Percentiles rank a stretch among this genome's conserved stretches.
Conservation (phyloP, 2,329 filamentous ascomycete species). For the Fusarium sacchari region DNA sequence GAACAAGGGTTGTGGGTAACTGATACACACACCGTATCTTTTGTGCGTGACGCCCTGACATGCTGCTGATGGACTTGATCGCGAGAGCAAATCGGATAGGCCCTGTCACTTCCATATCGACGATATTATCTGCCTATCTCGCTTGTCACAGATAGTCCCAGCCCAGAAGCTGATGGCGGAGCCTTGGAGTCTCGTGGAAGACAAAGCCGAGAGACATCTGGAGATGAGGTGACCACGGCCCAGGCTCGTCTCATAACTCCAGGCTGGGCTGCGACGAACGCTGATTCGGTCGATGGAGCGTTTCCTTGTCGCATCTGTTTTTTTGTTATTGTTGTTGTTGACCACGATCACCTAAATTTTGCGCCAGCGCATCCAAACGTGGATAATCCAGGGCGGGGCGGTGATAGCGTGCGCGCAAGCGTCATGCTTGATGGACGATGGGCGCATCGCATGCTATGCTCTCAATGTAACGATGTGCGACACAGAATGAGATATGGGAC, state of each 20-base stretch:
- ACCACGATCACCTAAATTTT: constrained; percentile 34
- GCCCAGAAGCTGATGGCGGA: constrained; percentile 6
- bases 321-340: constrained; percentile 39
- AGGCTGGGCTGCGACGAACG: constrained; percentile 38
- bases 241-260: constrained; percentile 4
- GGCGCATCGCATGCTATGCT: constrained; percentile 41
- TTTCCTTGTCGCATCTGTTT: constrained; percentile 42
- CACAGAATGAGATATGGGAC: constrained; percentile 8
- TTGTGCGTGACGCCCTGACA: constrained; percentile 27
- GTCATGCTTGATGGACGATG: constrained; percentile 44
- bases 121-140: constrained; percentile 32
- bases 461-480: constrained; percentile 35
- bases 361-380: constrained; percentile 44
- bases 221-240: constrained; percentile 33
- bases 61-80: constrained; percentile 29
- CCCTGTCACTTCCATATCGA: constrained; percentile 20
- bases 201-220: constrained; percentile 9
- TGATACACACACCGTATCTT: constrained; percentile 41
- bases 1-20: constrained; percentile 10
- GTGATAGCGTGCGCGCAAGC: constrained; percentile 45
- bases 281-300: constrained; percentile 39
- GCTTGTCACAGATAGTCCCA: constrained; percentile 26
- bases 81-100: constrained; percentile 15
- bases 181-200: constrained; percentile 9
- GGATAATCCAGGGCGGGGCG: constrained; percentile 41